Conservation (phyloP, 371 early-diverging fungal genomes). For the Cokeromyces recurvatus region DNA sequence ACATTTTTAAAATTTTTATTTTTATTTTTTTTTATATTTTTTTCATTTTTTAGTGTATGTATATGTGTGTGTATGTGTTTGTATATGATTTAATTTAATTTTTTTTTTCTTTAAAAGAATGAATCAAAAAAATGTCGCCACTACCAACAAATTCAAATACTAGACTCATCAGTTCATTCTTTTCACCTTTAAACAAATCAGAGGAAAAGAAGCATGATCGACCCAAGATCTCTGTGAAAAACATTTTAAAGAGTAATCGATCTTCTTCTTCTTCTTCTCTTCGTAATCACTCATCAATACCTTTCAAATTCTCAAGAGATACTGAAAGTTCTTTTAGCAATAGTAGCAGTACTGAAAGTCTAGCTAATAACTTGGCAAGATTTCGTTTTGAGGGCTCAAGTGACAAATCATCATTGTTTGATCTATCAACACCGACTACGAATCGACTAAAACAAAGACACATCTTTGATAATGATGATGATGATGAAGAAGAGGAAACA, state of each 20-base stretch:
- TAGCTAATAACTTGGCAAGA: not conserved
- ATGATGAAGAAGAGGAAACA: not conserved
- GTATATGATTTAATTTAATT: too few relatives aligned
- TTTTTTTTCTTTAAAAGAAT: too few relatives aligned
- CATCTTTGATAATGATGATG: not conserved
- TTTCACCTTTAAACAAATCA: constrained; percentile 3
- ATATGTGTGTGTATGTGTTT: too few relatives aligned
- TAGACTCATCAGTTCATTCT: constrained; percentile 11
- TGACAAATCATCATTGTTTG: not conserved
- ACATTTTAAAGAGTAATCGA: constrained; percentile 3
- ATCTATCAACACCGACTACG: not conserved
- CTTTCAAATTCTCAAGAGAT: not conserved
- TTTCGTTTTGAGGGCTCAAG: not conserved
- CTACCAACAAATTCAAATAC: not conserved
- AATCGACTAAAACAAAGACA: not conserved
- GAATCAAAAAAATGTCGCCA: too few relatives aligned
- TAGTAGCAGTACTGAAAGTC: constrained; percentile 3
- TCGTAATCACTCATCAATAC: not conserved
- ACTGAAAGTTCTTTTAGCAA: not conserved
- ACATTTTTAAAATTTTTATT: too few relatives aligned
- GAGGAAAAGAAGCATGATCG: not conserved
- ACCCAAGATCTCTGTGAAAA: constrained; percentile 3
- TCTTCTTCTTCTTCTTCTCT: not conserved
- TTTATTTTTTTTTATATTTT: too few relatives aligned
- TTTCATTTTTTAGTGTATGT: too few relatives aligned